Evolutionary conservation across 2,329 filamentous ascomycete genomes (phyloP), one percentile per base, ranked within the genome.

Genomic region (Herpomyces periplanetae): DNA sequence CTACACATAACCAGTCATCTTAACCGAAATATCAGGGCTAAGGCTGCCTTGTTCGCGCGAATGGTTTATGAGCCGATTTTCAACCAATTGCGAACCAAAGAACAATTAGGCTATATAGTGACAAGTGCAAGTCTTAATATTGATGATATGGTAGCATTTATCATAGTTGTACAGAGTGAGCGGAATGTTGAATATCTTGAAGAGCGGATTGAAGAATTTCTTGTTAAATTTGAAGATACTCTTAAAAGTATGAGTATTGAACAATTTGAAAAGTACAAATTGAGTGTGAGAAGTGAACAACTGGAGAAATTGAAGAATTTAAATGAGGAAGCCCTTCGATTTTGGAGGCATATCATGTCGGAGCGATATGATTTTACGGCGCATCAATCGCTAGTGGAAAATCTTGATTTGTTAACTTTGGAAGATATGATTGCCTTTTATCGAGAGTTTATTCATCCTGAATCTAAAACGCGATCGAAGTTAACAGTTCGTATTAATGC

Each of bases 91-190:
- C 57, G 80, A 19, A 91, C 80, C 16, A 88, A 91, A 39, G 75
- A 96, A 37, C 75, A 96, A 39, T 59, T 96, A 4, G 80, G 80
- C 6, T 96, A 96, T 30, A 66, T 96, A 20, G 75, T 96, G 1
- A 87, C 75, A 39, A 75, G 65, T 18, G 66, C 69, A 11, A 47
- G 57, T 5, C 48, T 61, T 15, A n/a, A n/a, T n/a, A n/a, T n/a
- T n/a, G n/a, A n/a, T n/a, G n/a, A n/a, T n/a, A 50, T 51, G 20
- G 55, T 63, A 21, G 43, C 56, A n/a, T 80, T 80, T 38, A 54
- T 73, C 4, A 63, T 96, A 26, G 52, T 91, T 25, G 69, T 96
- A 12, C 80, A 96, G 42, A 87, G 69, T 33, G 75, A 96, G 39
- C 62, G 62, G 33, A 57, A 61, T 2, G 62, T 66, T 0, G 48